Evolutionary conservation across 371 early-diverging fungal species (phyloP), one percentile per base, ranked within the genome.

Genomic region (Rhizomucor miehei): DNA sequence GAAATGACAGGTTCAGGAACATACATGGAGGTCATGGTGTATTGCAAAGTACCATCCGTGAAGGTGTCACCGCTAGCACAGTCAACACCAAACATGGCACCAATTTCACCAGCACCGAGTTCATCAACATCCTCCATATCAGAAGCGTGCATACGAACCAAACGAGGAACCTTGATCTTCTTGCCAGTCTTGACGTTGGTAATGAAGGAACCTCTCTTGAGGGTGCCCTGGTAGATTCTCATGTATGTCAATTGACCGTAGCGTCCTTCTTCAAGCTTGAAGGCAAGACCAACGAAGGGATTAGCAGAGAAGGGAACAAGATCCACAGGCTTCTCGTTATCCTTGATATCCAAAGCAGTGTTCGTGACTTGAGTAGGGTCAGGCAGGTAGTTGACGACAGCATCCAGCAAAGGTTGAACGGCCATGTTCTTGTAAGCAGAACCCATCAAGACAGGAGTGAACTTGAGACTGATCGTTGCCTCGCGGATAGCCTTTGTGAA

Each of bases 21-120:
- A 73, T 84, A 95, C 91, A 97, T 98, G 43, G 95, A 93, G 17
- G 94, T 90, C 97, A 96, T 94, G n/a, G 95, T 81, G 71, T 86
- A 86, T 54, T 81, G 76, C n/a, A 83, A 57, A 13, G 79, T 65
- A 39, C 97, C 99, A 65, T 93, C 92, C 36, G 93, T 94, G 60
- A 98, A 98, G 2, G 97, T 94, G 74, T 98, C 99, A 58, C 99
- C 99, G 25, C 91, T 90, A 6, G 97, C 89, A 74, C 99, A 98
- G 57, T 98, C 99, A 48, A 98, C 87, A 66, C 99, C 99, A 73
- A 98, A 97, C 72, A 97, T 78, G 19, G 99, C 99, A 71, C 96
- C 93, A 54, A 98, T 97, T 78, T 98, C 99, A 63, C 99, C 99
- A 50, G 94, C 90, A 53, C 90, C 92, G 23, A 96, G 86, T 63